Base-by-base conservation (phyloP, 192 early-diverging fungal species). In the Kappamyces sp. region DNA sequence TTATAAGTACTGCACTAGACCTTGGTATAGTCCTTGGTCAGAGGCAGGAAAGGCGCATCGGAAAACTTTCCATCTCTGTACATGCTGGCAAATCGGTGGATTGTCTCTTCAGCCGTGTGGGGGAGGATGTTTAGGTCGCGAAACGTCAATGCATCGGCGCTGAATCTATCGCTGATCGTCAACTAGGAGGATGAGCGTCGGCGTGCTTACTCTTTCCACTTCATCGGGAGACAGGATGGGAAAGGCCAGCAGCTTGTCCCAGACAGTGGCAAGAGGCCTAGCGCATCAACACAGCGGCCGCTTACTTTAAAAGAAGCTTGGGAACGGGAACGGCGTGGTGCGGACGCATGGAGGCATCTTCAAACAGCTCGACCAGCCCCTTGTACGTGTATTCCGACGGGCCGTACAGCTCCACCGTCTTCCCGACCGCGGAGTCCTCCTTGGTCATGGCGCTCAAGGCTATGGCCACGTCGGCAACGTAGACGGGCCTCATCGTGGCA, bases 391-490 rank as follows among this genome's bases (percentile, higher is more conserved):
- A 95, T 63, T 86, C 84, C 3, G 43, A 73, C 48, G 73, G 86
- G 78, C 88, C 91, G 66, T 80, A 90, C 35, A 98, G 83, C 76
- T 98, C 96, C 58, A 89, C 90, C 23, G 84, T 90, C 79, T 92
- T 84, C 38, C 92, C 92, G 15, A 85, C 74, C 2, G 87, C 84
- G 34, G 74, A 71, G 51, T 87, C 84, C 66, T 87, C 85, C 38
- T 78, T 80, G 59, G 83, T 68, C 70, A 93, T 85, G 36, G 73
- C 65, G 55, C 86, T 84, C 58, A 98, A 82, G 39, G 84, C 92
- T 48, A 77, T 68, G 40, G 93, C 95, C 42, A 98, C 88, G 70
- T 98, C 95, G 34, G 82, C 74, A 9, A 87, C 87, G 66, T 86
- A 82, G 38, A 87, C 84, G 35, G 90, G 90, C 34, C 83, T 70